Percentiles rank a stretch among this genome's conserved stretches.
Evolutionary conservation across 768 basidiomycete genomes (phyloP).

Genomic region (Kondoa subrosea): DNA sequence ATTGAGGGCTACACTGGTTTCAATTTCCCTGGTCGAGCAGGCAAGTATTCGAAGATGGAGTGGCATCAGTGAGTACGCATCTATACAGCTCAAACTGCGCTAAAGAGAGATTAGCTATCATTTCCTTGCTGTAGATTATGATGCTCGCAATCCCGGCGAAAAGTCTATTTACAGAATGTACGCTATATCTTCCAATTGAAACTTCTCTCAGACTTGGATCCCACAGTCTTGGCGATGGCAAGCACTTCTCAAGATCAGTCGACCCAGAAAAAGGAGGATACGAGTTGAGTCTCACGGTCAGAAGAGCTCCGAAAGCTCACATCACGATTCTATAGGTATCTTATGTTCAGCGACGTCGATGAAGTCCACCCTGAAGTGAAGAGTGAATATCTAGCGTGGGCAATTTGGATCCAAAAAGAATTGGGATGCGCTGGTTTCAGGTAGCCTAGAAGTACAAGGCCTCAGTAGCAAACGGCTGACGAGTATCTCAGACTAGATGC

Average conservation of each 20-base stretch:
- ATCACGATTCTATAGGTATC: too few species aligned
- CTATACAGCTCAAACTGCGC: too few species aligned
- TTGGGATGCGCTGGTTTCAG: slow-evolving; percentile 19
- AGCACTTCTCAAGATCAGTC: neutral
- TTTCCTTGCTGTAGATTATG: slow-evolving; percentile 36
- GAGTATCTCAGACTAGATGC: slow-evolving; percentile 33
- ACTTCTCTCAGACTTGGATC: neutral
- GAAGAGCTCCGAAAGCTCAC: too few species aligned
- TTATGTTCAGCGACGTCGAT: neutral
- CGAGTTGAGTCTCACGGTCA: neutral
- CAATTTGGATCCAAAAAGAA: slow-evolving; percentile 35
- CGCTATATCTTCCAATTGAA: neutral
- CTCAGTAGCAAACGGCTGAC: too few species aligned
- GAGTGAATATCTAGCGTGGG: too few species aligned
- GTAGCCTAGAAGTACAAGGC: neutral
- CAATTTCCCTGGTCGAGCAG: slow-evolving; percentile 35
- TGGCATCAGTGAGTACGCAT: slow-evolving; percentile 28
- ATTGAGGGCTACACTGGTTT: slow-evolving; percentile 37
- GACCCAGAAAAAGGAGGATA: neutral
- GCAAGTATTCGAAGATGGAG: slow-evolving; percentile 32
- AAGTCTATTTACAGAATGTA: slow-evolving; percentile 20
- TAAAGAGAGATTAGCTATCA: slow-evolving; percentile 18
- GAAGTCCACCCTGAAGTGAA: slow-evolving; percentile 26
- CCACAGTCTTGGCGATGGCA: neutral
- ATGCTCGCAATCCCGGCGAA: slow-evolving; percentile 31